These are phyloP conservation scores for Cymbopogon flexuosus DNA, from an alignment of 202 grass and related monocot genomes.

Conservation along the genomic window DNA sequence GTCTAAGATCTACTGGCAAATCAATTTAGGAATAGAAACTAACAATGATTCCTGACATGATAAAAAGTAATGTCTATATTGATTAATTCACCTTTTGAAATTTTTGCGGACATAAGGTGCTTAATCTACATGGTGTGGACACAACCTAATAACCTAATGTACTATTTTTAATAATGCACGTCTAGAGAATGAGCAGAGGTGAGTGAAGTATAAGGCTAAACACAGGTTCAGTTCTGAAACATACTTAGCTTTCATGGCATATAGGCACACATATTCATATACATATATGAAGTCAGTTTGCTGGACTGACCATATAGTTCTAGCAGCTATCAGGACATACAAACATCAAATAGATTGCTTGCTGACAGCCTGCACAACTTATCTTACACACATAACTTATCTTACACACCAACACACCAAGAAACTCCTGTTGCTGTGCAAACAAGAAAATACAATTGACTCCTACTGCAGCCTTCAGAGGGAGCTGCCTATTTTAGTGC, in stretches of 20 bases:
- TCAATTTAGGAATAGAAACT: slow-evolving; percentile 16
- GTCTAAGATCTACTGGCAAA: neutral
- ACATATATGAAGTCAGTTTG: no score
- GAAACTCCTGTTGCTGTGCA: neutral
- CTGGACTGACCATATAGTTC: neutral
- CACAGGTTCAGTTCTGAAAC: neutral
- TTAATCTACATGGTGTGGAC: slow-evolving; percentile 10
- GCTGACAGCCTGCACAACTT: neutral
- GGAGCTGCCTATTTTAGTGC: neutral
- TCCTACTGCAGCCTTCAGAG: neutral
- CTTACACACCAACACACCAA: neutral
- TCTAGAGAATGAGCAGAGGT: neutral
- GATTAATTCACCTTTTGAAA: neutral
- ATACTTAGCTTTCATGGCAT: neutral
- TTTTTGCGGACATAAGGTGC: neutral
- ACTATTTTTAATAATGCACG: neutral
- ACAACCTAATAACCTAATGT: neutral
- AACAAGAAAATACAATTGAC: neutral
- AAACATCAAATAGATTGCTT: neutral
- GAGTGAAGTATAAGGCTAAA: neutral
- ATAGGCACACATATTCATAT: no score
- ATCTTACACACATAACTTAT: no score
- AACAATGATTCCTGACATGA: neutral
- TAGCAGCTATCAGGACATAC: neutral
- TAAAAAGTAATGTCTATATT: slow-evolving; percentile 1